Conservation (phyloP, 2,329 filamentous ascomycete genomes). For the Trichoderma semiorbis region DNA sequence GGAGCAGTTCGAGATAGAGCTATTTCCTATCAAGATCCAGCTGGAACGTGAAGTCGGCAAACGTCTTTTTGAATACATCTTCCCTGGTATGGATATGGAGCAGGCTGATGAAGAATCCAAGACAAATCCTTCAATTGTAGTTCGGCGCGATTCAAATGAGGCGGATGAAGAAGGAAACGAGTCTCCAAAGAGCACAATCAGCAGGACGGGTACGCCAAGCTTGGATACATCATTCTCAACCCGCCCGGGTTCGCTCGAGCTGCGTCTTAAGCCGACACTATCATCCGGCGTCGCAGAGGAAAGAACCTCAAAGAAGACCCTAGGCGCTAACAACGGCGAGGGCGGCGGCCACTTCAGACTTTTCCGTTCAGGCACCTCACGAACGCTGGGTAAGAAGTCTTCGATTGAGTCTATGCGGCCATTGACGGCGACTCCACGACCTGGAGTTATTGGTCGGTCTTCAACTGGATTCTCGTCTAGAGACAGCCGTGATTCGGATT, state of each 20-base stretch:
- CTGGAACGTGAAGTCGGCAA: conserved; percentile 90
- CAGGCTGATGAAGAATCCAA: conserved; percentile 44
- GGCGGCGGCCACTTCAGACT: conserved; percentile 46
- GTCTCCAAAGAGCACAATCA: conserved; percentile 38
- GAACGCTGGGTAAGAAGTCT: conserved; percentile 48
- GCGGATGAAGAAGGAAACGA: conserved; percentile 50
- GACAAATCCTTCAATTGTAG: conserved; percentile 59
- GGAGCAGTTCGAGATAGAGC: conserved; percentile 91
- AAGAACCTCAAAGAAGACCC: conserved; percentile 40
- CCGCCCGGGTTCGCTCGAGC: conserved; percentile 71
- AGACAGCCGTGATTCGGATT: conserved; percentile 39
- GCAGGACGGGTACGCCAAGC: conserved; percentile 35
- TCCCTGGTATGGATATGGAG: conserved; percentile 73
- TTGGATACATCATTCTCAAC: conserved; percentile 54
- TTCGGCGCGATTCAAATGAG: conserved; percentile 37
- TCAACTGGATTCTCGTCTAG: conserved; percentile 45
- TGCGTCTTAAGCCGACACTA: conserved; percentile 79
- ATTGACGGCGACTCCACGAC: conserved; percentile 36
- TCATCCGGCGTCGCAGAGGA: conserved; percentile 49
- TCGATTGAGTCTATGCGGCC: conserved; percentile 55
- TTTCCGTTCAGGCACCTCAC: conserved; percentile 46
- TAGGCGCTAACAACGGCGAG: conserved; percentile 49
- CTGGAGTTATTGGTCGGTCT: conserved; percentile 42
- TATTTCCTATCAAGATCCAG: conserved; percentile 91
- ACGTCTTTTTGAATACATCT: conserved; percentile 94